phyloP scores from a whole-genome alignment of 2,329 filamentous ascomycete genomes.

The Colletotrichum godetiae region DNA sequence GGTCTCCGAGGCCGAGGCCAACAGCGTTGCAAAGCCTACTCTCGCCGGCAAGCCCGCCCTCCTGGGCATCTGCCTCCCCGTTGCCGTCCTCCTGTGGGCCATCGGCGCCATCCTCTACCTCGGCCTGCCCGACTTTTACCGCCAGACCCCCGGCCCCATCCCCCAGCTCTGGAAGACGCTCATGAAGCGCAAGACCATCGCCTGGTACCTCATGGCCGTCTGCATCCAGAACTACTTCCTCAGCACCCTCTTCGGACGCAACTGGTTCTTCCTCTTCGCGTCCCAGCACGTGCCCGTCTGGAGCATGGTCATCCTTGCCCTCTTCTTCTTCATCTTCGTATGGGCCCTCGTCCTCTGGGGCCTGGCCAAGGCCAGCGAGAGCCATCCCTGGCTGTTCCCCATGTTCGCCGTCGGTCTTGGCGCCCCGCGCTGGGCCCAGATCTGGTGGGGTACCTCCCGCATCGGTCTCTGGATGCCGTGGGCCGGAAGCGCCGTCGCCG shows the following conservation, averaged over 20 bases:
- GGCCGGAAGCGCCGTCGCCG: conserved; percentile 65
- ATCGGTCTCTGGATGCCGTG: conserved; percentile 73
- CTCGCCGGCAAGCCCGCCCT: conserved; percentile 45
- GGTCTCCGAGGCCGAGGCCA: conserved; percentile 31
- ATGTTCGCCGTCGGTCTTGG: conserved; percentile 75
- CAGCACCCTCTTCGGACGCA: conserved; percentile 73
- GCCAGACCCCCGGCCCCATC: conserved; percentile 70
- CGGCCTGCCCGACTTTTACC: conserved; percentile 75
- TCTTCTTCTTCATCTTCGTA: conserved; percentile 64
- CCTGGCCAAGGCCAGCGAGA: conserved; percentile 65
- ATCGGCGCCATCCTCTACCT: conserved; percentile 67
- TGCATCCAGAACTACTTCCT: conserved; percentile 76
- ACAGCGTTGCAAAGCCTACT: conserved; percentile 29
- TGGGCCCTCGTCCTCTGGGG: conserved; percentile 65
- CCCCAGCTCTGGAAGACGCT: conserved; percentile 74
- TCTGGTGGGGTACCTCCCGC: conserved; percentile 72
- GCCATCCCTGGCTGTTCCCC: conserved; percentile 75
- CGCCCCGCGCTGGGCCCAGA: conserved; percentile 75
- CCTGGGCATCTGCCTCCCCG: conserved; percentile 65
- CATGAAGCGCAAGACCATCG: conserved; percentile 70
- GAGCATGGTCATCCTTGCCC: conserved; percentile 66
- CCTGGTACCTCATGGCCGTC: conserved; percentile 75
- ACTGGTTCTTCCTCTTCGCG: conserved; percentile 74
- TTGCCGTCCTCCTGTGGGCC: conserved; percentile 67
- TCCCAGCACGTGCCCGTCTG: conserved; percentile 66